Evolutionary conservation across 345 rosid genomes (phyloP).

Genomic region (Hypericum perforatum): DNA sequence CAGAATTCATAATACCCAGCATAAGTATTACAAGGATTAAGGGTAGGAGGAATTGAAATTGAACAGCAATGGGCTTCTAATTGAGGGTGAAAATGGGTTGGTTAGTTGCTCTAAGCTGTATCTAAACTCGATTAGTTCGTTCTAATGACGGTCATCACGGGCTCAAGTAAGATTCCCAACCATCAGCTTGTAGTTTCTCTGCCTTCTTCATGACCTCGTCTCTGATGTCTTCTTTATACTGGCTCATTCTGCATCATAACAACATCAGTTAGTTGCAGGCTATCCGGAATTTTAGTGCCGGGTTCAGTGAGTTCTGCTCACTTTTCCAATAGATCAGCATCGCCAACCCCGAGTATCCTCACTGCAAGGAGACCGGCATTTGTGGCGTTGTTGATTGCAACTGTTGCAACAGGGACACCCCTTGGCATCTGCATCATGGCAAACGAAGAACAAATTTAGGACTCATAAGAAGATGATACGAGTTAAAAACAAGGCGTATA

Average conservation of each 20-base stretch:
- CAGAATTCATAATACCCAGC: no score
- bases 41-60: no score
- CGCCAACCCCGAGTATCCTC: constrained; percentile 61
- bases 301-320: neutral
- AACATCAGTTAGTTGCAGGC: no score
- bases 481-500: neutral
- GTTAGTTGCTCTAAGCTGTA: no score
- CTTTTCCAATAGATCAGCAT: constrained; percentile 51
- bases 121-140: no score
- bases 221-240: constrained; percentile 75
- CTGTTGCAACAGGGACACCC: constrained; percentile 94
- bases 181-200: constrained; percentile 50
- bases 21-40: no score
- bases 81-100: no score
- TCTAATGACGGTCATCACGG: neutral
- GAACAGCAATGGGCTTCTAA: no score
- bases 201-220: constrained; percentile 63
- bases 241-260: constrained; percentile 54
- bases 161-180: constrained; percentile 58
- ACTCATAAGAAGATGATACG: neutral
- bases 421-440: constrained; percentile 62
- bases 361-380: constrained; percentile 82
- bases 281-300: no score
- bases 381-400: constrained; percentile 79
- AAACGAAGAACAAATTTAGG: neutral